These are phyloP conservation scores for Aleurites moluccanus DNA, from an alignment of 441 rosid genomes.

Conservation along the genomic window DNA sequence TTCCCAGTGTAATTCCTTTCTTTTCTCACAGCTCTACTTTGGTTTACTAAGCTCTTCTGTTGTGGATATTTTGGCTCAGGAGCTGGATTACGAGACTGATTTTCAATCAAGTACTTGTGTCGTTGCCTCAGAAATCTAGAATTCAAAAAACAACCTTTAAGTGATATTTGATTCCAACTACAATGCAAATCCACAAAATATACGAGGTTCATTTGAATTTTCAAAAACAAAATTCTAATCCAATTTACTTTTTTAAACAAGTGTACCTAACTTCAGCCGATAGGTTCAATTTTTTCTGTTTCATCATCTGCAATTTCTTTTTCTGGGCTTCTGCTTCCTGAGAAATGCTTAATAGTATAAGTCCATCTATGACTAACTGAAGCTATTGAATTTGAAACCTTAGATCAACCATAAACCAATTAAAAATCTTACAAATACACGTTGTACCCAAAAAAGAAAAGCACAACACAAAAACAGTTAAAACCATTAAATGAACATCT, in stretches of 20 bases:
- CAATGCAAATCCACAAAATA: neutral
- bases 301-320: conserved; percentile 57
- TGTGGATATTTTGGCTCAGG: conserved; percentile 20
- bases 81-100: conserved; percentile 34
- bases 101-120: conserved; percentile 49
- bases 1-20: conserved; percentile 35
- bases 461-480: neutral
- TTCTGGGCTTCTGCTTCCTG: conserved; percentile 67
- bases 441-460: neutral
- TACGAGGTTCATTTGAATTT: neutral
- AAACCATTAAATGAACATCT: neutral
- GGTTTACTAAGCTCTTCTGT: conserved; percentile 27
- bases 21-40: conserved; percentile 29
- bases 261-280: conserved; percentile 78
- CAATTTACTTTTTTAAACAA: neutral
- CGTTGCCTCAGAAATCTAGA: conserved; percentile 71
- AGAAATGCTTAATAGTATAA: conserved; percentile 13
- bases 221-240: neutral
- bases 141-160: conserved; percentile 17
- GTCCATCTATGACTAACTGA: neutral
- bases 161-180: neutral
- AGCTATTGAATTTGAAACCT: neutral
- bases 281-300: conserved; percentile 46
- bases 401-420: neutral
- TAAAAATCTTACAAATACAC: neutral